These are phyloP conservation scores for Arabidopsis lyrata DNA, from an alignment of 441 rosid genomes.

Conservation along the genomic window DNA sequence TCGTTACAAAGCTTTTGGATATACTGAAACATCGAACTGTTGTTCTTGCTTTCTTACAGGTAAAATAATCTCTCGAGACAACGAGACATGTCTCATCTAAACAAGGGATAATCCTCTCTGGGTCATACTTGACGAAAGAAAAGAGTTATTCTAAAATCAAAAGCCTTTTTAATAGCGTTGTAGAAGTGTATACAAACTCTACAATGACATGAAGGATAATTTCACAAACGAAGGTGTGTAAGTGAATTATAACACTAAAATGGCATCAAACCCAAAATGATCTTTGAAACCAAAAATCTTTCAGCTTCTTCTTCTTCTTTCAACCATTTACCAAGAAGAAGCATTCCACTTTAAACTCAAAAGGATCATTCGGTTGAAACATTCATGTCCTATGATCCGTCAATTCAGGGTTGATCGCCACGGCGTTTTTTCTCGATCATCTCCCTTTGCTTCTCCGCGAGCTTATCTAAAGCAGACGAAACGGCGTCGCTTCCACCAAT, in stretches of 20 bases:
- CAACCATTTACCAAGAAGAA: not conserved
- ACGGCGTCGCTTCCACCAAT: constrained; percentile 88
- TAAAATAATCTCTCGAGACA: not conserved
- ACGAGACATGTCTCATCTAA: not conserved
- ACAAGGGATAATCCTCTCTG: no score
- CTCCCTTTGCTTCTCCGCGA: constrained; percentile 74
- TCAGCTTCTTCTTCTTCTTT: not conserved
- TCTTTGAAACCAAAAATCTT: not conserved
- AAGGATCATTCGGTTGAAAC: not conserved
- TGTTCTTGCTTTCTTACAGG: constrained; percentile 14
- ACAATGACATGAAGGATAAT: not conserved
- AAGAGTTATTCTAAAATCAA: not conserved
- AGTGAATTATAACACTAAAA: constrained; percentile 5
- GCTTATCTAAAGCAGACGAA: constrained; percentile 71
- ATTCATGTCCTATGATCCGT: not conserved
- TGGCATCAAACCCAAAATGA: not conserved
- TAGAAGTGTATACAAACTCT: constrained; percentile 5
- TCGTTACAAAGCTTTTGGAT: not conserved
- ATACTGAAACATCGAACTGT: constrained; percentile 1
- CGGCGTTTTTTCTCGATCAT: constrained; percentile 61
- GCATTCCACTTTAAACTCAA: not conserved
- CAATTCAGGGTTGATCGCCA: constrained; percentile 40
- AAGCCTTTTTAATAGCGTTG: constrained; percentile 15
- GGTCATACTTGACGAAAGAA: no score
- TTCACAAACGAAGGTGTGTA: not conserved